Conservation (phyloP, 2,329 filamentous ascomycete genomes). For the Teratosphaeria pseudoeucalypti region DNA sequence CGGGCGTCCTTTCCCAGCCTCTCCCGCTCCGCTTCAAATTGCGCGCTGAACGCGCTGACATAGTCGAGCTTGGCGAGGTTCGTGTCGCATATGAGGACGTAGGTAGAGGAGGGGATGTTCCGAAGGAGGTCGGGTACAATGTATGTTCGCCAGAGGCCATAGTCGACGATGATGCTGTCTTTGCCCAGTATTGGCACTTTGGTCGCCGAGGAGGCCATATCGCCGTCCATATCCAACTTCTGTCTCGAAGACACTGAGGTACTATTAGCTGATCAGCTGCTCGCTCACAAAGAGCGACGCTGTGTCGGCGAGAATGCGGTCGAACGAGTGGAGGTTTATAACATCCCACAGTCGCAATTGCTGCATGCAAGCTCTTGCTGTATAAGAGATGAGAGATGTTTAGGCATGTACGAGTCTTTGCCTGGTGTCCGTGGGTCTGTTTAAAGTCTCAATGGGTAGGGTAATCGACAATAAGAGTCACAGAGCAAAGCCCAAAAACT, state of each 20-base stretch:
- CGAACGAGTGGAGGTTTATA: slow-evolving; percentile 16
- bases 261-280: slow-evolving; percentile 17
- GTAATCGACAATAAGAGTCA: background rate
- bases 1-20: slow-evolving; percentile 44
- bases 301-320: slow-evolving; percentile 15
- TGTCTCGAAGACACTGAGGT: slow-evolving; percentile 6
- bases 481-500: background rate
- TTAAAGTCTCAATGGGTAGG: background rate
- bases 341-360: slow-evolving; percentile 22
- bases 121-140: slow-evolving; percentile 70
- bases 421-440: background rate
- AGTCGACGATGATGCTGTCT: slow-evolving; percentile 84
- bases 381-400: background rate
- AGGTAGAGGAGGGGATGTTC: slow-evolving; percentile 74
- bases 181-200: slow-evolving; percentile 76
- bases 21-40: slow-evolving; percentile 42
- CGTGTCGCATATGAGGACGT: slow-evolving; percentile 92
- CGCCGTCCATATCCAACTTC: slow-evolving; percentile 12
- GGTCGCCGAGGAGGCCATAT: slow-evolving; percentile 30
- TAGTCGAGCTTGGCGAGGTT: slow-evolving; percentile 70
- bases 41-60: slow-evolving; percentile 61
- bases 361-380: slow-evolving; percentile 14
- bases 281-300: slow-evolving; percentile 18
- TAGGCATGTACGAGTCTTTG: background rate
- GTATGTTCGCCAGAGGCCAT: slow-evolving; percentile 77